Percentiles rank a stretch among this genome's conserved stretches.
These are phyloP conservation scores for Linaria vulgaris DNA, from an alignment of 257 asterid genomes.

Conservation along the genomic window DNA sequence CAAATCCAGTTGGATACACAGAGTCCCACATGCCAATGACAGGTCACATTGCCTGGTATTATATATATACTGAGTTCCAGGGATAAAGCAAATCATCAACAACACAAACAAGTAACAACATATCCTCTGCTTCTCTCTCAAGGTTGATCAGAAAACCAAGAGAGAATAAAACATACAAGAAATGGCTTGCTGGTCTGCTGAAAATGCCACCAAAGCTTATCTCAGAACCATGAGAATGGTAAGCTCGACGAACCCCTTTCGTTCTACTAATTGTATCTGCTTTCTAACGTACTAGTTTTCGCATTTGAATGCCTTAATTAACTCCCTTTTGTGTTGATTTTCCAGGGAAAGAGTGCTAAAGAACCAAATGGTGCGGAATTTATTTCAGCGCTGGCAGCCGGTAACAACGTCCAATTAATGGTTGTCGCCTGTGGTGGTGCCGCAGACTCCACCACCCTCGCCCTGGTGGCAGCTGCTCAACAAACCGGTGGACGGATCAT, in stretches of 20 bases:
- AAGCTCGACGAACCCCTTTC: conserved; percentile 21
- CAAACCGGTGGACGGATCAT: conserved; percentile 75
- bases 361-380: conserved; percentile 80
- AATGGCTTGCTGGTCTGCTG: conserved; percentile 91
- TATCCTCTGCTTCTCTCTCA: conserved; percentile 17
- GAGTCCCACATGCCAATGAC: conserved; percentile 41
- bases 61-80: conserved; percentile 31
- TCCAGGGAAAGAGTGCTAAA: conserved; percentile 56
- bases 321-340: not conserved
- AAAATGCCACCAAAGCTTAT: conserved; percentile 86
- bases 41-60: conserved; percentile 30
- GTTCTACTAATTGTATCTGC: not conserved
- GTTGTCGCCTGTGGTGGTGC: conserved; percentile 56
- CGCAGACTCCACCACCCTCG: conserved; percentile 63
- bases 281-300: not conserved
- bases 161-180: not conserved
- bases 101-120: conserved; percentile 23
- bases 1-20: conserved; percentile 54
- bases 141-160: not conserved
- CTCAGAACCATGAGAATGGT: conserved; percentile 80
- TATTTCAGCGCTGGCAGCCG: conserved; percentile 88
- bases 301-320: not conserved
- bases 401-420: conserved; percentile 65
- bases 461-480: conserved; percentile 74
- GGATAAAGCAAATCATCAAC: conserved; percentile 17